Base-by-base conservation (phyloP, 2,329 filamentous ascomycete species). In the Cryphonectria carpinicola region DNA sequence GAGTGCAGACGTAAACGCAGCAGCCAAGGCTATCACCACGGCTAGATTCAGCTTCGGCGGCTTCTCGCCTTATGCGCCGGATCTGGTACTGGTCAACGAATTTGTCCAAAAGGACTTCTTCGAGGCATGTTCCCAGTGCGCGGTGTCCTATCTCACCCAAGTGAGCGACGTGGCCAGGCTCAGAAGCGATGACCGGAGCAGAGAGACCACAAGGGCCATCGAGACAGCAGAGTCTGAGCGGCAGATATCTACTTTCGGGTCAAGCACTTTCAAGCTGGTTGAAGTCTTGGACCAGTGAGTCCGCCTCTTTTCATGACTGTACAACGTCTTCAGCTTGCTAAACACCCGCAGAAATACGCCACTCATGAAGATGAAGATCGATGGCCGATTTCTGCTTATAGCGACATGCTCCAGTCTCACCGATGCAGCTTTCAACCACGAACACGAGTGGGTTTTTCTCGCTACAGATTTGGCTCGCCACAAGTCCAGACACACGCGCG, bases 11-110 rank as follows among this genome's bases (percentile, higher is more conserved):
- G 72, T 91, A 1, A 76, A 82, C 7, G 75, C 78, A 3, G 88
- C 89, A 0, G 89, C 89, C 0, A 79, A 82, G 69, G 81, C 83
- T 2, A 80, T 91, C 0, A 83, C 86, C 0, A 80, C 79, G 0
- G 87, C 89, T 1, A 82, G 88, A 2, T 87, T 90, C 74, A 79
- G 80, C 19, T 87, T 89, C 41, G 81, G 85, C 1, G 88, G 88
- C 2, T 81, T 78, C 2, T 90, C 88, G 0, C 83, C 88, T 0
- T 91, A 90, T 75, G 86, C 88, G 0, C 89, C 89, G 0, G 89
- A 91, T 74, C 41, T 90, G 0, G 85, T 91, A 0, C 78, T 91
- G 0, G 88, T 92, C n/a, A 90, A 91, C 71, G 89, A 91, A 73
- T 91, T 85, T 71, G 81, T 84, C 4, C 86, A 87, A 79, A 82